A percentile compares a stretch with the other conserved stretches of the same genome.
phyloP scores from a whole-genome alignment of 305 asterid species.

The Fraxinus ornus region DNA sequence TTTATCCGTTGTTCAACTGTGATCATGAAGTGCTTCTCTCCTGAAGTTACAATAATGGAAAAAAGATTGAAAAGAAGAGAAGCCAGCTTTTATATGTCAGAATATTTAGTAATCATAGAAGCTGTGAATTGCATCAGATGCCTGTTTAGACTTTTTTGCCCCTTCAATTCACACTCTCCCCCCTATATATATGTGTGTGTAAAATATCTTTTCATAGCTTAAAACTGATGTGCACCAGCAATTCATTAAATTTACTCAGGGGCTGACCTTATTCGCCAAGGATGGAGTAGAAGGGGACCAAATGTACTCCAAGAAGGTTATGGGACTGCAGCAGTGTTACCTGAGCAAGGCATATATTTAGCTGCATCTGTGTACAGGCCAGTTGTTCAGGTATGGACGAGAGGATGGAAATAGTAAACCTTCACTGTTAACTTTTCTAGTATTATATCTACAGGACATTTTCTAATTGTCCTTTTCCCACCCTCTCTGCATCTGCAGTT shows the following conservation, averaged over 20 bases:
- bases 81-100: neutral
- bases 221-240: conserved; percentile 11
- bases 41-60: neutral
- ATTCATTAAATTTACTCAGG: conserved; percentile 38
- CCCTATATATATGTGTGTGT: neutral
- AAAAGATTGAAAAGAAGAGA: neutral
- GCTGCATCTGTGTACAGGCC: conserved; percentile 98
- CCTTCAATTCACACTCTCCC: neutral
- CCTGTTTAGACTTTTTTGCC: neutral
- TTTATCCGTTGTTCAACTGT: neutral
- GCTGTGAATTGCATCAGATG: neutral
- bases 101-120: neutral
- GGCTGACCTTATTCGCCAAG: conserved; percentile 77
- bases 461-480: conserved; percentile 20
- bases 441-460: conserved; percentile 3
- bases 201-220: neutral
- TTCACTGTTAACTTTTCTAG: conserved; percentile 5
- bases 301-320: conserved; percentile 97
- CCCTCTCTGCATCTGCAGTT: conserved; percentile 60
- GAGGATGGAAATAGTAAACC: conserved; percentile 24
- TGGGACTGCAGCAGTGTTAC: conserved; percentile 87
- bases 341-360: conserved; percentile 97
- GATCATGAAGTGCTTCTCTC: conserved; percentile 6
- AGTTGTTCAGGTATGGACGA: conserved; percentile 75
- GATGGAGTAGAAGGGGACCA: conserved; percentile 82